Percentiles rank a stretch among this genome's conserved stretches.
phyloP scores from a whole-genome alignment of 768 basidiomycete genomes.

The Cubamyces sp. region DNA sequence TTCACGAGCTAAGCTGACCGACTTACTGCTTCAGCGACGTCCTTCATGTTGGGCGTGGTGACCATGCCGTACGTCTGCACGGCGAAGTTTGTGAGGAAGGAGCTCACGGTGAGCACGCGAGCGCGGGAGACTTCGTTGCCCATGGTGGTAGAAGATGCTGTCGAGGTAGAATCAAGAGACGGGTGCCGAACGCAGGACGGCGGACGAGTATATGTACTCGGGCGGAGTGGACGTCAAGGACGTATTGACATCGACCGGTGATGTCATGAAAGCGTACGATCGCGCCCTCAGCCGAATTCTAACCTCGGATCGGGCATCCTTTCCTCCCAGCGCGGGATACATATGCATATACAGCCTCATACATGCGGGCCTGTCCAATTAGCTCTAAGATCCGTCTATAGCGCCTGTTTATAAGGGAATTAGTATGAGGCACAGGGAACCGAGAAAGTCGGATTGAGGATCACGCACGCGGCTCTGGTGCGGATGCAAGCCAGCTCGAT shows the following conservation, averaged over 20 bases:
- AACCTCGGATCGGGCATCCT: not conserved
- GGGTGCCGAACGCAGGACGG: not conserved
- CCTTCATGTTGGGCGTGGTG: constrained; percentile 38
- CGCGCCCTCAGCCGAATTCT: not conserved
- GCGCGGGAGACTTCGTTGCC: constrained; percentile 35
- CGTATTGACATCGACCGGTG: not conserved
- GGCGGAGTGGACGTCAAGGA: not conserved
- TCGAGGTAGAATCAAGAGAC: not conserved
- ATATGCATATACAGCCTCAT: not conserved
- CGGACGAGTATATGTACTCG: not conserved
- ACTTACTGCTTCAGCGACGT: constrained; percentile 37
- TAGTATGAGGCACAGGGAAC: too few relatives aligned
- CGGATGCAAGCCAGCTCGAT: too few relatives aligned
- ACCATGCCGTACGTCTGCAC: constrained; percentile 36
- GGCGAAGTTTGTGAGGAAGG: constrained; percentile 35
- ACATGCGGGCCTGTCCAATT: not conserved
- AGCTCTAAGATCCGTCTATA: not conserved
- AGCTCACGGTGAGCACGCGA: constrained; percentile 33
- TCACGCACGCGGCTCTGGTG: too few relatives aligned
- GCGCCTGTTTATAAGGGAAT: too few relatives aligned
- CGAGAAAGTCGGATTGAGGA: too few relatives aligned
- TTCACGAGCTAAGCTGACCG: not conserved
- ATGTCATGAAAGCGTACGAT: constrained; percentile 7
- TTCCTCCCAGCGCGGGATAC: not conserved
- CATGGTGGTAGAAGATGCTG: constrained; percentile 21